A percentile compares a stretch with the other conserved stretches of the same genome.
phyloP scores from a whole-genome alignment of 192 early-diverging fungal genomes.

The Mortierella antarctica region DNA sequence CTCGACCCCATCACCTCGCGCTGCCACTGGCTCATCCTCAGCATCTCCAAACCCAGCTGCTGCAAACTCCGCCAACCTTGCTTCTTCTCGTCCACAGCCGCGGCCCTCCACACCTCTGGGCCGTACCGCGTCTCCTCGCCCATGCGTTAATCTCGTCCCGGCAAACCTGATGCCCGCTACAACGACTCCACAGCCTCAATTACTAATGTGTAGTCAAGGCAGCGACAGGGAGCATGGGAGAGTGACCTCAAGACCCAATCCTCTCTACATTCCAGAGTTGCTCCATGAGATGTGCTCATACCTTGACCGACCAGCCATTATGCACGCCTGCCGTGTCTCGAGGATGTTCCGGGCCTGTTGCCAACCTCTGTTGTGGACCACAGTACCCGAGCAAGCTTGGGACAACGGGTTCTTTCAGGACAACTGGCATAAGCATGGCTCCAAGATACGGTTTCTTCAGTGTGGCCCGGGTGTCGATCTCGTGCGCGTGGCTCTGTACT shows the following conservation, averaged over 20 bases:
- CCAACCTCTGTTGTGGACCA: slow-evolving; percentile 28
- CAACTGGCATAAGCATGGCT: slow-evolving; percentile 13
- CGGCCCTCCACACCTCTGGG: too few species aligned
- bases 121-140: too few species aligned
- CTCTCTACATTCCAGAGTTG: slow-evolving; percentile 21
- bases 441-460: slow-evolving; percentile 6
- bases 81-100: background rate
- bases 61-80: background rate
- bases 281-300: slow-evolving; percentile 31
- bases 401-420: slow-evolving; percentile 8
- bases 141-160: too few species aligned
- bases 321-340: slow-evolving; percentile 21
- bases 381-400: slow-evolving; percentile 29
- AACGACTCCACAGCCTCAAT: too few species aligned
- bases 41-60: background rate
- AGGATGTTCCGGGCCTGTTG: slow-evolving; percentile 22
- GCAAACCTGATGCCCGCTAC: too few species aligned
- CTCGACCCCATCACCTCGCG: too few species aligned
- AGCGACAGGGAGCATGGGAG: too few species aligned
- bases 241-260: background rate
- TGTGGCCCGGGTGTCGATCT: slow-evolving; percentile 28
- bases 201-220: too few species aligned
- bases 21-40: too few species aligned
- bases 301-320: slow-evolving; percentile 21
- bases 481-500: slow-evolving; percentile 3